A percentile compares a stretch with the other conserved stretches of the same genome.
These are phyloP conservation scores for Phaeosphaeria sp. DNA, from an alignment of 2,329 filamentous ascomycete genomes.

Conservation along the genomic window DNA sequence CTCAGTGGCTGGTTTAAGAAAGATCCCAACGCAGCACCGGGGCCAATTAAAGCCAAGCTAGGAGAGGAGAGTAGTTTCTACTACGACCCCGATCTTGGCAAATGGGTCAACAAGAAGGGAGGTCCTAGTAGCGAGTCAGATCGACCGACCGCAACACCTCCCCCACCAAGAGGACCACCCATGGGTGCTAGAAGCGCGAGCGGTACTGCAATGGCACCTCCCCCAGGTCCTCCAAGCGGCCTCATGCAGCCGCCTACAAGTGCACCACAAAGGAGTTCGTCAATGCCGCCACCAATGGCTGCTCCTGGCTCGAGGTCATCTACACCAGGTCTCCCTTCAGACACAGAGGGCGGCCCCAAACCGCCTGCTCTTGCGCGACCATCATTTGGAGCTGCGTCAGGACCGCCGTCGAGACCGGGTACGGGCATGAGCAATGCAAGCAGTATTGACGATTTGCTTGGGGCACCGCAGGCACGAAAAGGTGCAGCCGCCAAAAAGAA, in stretches of 20 bases:
- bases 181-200: conserved; percentile 57
- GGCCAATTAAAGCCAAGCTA: conserved; percentile 89
- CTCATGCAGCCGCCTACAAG: conserved; percentile 24
- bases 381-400: conserved; percentile 29
- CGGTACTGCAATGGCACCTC: conserved; percentile 52
- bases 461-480: conserved; percentile 74
- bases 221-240: conserved; percentile 33
- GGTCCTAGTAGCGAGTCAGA: conserved; percentile 66
- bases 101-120: conserved; percentile 97
- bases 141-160: conserved; percentile 68
- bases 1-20: conserved; percentile 86
- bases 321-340: conserved; percentile 42
- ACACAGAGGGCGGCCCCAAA: conserved; percentile 34
- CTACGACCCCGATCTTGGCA: conserved; percentile 94
- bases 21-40: conserved; percentile 66
- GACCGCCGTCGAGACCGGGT: conserved; percentile 58
- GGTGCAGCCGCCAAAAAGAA: conserved; percentile 65
- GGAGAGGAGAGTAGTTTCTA: conserved; percentile 93
- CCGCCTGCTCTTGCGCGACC: conserved; percentile 34
- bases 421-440: conserved; percentile 91
- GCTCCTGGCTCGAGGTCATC: conserved; percentile 33
- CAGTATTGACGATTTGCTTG: conserved; percentile 91
- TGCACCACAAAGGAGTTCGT: conserved; percentile 38
- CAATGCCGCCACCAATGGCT: conserved; percentile 45
- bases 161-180: conserved; percentile 70